Conservation (phyloP, 805 yeast genomes). For the Candida sakaeoensis region DNA sequence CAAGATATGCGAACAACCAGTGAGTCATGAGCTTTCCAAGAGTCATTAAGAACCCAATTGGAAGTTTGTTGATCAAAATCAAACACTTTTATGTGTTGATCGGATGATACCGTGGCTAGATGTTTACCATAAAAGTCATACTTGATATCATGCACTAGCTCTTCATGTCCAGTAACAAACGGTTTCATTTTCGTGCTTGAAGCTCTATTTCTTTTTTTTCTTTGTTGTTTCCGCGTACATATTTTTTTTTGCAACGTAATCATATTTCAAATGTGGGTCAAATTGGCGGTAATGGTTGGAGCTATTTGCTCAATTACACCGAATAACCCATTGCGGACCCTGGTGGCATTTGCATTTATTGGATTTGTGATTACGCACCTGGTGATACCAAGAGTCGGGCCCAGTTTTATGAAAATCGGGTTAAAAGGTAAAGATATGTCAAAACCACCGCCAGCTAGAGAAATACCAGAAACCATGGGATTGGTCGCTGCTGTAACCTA, state of each 20-base stretch:
- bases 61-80: slow-evolving; percentile 62
- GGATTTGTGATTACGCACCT: slow-evolving; percentile 60
- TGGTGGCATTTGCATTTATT: slow-evolving; percentile 61
- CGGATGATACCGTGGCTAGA: slow-evolving; percentile 92
- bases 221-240: not conserved
- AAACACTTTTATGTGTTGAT: slow-evolving; percentile 88
- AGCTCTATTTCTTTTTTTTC: slow-evolving; percentile 1
- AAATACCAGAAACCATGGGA: slow-evolving; percentile 89
- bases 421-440: slow-evolving; percentile 82
- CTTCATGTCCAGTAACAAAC: slow-evolving; percentile 88
- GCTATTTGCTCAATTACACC: slow-evolving; percentile 26
- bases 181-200: slow-evolving; percentile 50
- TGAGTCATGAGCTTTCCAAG: slow-evolving; percentile 95
- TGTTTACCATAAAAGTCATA: slow-evolving; percentile 92
- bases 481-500: slow-evolving; percentile 80
- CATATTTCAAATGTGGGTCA: slow-evolving; percentile 7
- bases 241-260: slow-evolving; percentile 4
- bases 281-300: slow-evolving; percentile 12
- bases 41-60: slow-evolving; percentile 82
- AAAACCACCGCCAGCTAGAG: slow-evolving; percentile 61
- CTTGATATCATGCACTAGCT: slow-evolving; percentile 82
- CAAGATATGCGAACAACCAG: slow-evolving; percentile 78
- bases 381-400: slow-evolving; percentile 67
- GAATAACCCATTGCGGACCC: slow-evolving; percentile 51
- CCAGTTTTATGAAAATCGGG: slow-evolving; percentile 71